A percentile compares a stretch with the other conserved stretches of the same genome.
Evolutionary conservation across 2,329 filamentous ascomycete genomes (phyloP).

Genomic region (Pezicula radicicola): DNA sequence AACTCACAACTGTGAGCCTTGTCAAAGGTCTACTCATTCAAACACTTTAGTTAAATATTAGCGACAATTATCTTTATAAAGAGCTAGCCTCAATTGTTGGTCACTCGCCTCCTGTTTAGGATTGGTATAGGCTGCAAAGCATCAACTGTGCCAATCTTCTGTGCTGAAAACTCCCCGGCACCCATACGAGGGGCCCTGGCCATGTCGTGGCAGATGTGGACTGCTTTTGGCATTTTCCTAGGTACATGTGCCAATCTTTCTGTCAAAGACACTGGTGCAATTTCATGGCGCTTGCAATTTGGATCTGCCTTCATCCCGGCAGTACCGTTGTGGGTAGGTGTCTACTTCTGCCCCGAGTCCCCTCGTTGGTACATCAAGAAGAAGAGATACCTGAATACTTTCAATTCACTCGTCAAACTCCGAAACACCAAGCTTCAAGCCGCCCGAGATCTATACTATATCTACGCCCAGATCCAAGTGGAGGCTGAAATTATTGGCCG

Average conservation of each 20-base stretch:
- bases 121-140: conserved; percentile 57
- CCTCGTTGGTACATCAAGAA: conserved; percentile 57
- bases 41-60: too few relatives aligned
- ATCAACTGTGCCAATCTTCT: conserved; percentile 43
- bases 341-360: conserved; percentile 63
- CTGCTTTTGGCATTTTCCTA: conserved; percentile 56
- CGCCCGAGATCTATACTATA: conserved; percentile 60
- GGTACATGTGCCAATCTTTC: conserved; percentile 37
- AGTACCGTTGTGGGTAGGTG: conserved; percentile 53
- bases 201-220: conserved; percentile 82
- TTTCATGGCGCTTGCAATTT: conserved; percentile 60
- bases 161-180: conserved; percentile 50
- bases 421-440: conserved; percentile 58
- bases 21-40: too few relatives aligned
- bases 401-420: conserved; percentile 53
- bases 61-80: too few relatives aligned
- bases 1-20: too few relatives aligned
- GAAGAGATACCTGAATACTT: conserved; percentile 43
- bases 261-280: conserved; percentile 44
- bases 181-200: conserved; percentile 54
- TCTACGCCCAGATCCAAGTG: conserved; percentile 45
- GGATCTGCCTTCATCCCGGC: conserved; percentile 60
- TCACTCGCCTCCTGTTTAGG: conserved; percentile 50
- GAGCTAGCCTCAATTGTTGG: conserved; percentile 50
- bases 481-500: conserved; percentile 38